phyloP scores from a whole-genome alignment of 345 rosid genomes.

The Camelina neglecta region DNA sequence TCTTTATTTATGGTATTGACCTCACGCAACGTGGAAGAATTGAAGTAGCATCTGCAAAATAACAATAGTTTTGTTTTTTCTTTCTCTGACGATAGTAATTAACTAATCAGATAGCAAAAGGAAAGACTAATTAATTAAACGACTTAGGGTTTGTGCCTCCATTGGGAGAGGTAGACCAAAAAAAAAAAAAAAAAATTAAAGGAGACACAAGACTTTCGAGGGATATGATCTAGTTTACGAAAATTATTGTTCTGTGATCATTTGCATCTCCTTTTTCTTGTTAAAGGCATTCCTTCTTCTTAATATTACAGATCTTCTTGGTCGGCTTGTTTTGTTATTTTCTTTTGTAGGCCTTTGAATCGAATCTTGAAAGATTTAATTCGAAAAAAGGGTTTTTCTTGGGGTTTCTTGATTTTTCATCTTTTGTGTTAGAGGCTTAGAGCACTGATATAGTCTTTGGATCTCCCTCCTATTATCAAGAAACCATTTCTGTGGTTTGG shows the following conservation, averaged over 20 bases:
- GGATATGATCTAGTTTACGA: neutral
- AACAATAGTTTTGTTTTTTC: too few species aligned
- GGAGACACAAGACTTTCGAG: neutral
- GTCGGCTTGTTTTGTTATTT: conserved; percentile 16
- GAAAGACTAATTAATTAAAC: neutral
- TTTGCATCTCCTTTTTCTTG: neutral
- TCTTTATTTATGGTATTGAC: too few species aligned
- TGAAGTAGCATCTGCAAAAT: neutral
- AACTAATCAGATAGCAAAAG: conserved; percentile 1
- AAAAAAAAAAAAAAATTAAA: too few species aligned
- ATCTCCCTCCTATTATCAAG: conserved; percentile 22
- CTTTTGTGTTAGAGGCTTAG: neutral
- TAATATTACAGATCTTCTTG: conserved; percentile 10
- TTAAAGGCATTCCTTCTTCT: neutral
- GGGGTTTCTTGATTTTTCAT: conserved; percentile 8
- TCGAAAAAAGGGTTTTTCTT: neutral
- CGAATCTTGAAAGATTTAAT: conserved; percentile 6
- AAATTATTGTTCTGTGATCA: too few species aligned
- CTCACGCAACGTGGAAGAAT: neutral
- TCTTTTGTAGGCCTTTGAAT: neutral
- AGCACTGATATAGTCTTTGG: conserved; percentile 2
- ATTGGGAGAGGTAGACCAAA: neutral
- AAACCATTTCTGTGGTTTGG: neutral
- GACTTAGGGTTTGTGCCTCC: conserved; percentile 23
- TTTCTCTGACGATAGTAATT: neutral